phyloP scores from a whole-genome alignment of 2,329 filamentous ascomycete genomes.

The Fusarium duplospermum region DNA sequence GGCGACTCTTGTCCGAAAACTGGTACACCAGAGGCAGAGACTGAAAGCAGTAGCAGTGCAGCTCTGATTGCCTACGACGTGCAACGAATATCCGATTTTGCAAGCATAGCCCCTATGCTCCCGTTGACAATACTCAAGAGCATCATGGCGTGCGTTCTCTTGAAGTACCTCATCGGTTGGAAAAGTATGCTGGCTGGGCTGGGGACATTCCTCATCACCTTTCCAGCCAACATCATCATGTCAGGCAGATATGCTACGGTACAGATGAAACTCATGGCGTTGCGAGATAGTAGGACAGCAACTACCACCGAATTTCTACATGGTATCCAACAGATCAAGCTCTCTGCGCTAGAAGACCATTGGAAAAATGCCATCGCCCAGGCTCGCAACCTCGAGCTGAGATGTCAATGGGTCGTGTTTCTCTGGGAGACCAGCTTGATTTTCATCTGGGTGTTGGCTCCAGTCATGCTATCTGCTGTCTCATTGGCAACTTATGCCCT shows the following conservation, averaged over 20 bases:
- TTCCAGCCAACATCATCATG: not conserved
- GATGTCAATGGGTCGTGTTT: not conserved
- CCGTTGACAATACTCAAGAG: not conserved
- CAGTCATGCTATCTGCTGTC: not conserved
- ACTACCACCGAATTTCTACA: not conserved
- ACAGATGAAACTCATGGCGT: not conserved
- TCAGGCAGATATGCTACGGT: not conserved
- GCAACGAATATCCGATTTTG: not conserved
- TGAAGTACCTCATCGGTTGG: not conserved
- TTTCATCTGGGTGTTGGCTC: not conserved
- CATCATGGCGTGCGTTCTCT: not conserved
- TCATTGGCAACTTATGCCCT: not conserved
- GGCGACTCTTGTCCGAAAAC: not conserved
- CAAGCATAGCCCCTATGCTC: not conserved
- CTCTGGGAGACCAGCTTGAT: not conserved
- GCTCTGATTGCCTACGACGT: not conserved
- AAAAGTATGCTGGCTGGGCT: not conserved
- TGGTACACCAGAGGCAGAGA: not conserved
- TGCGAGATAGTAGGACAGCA: not conserved
- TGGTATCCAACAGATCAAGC: not conserved
- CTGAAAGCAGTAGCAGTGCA: not conserved
- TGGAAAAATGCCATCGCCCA: not conserved
- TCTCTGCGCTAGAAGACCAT: not conserved
- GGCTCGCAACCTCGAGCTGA: not conserved
- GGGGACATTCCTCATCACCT: not conserved